phyloP scores from a whole-genome alignment of 257 asterid genomes.

The Lantana camara region DNA sequence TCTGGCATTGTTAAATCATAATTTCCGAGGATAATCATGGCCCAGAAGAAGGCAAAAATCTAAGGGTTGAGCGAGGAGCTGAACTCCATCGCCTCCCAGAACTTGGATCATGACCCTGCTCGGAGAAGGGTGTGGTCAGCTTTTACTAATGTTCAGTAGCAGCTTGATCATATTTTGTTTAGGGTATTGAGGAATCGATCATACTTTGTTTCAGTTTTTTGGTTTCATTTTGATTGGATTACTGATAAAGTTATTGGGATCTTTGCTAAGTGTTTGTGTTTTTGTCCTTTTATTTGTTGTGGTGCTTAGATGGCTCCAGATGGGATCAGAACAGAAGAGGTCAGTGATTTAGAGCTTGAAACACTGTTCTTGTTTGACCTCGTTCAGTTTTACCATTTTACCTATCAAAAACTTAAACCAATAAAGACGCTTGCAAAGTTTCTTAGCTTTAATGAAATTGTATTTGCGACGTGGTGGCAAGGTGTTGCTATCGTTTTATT shows the following conservation, averaged over 20 bases:
- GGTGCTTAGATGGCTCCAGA: constrained; percentile 75
- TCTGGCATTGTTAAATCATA: too few relatives aligned
- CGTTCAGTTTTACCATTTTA: constrained; percentile 86
- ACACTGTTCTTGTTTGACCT: constrained; percentile 28
- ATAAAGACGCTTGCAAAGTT: constrained; percentile 96
- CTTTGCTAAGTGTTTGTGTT: constrained; percentile 13
- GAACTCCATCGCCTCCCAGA: constrained; percentile 86
- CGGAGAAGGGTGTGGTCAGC: constrained; percentile 95
- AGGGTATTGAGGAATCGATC: constrained; percentile 46
- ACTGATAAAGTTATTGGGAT: background rate
- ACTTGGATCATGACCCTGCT: constrained; percentile 86
- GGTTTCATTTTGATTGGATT: background rate
- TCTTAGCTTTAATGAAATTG: constrained; percentile 94
- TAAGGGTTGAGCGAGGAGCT: constrained; percentile 78
- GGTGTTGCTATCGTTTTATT: too few relatives aligned
- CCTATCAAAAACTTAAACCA: constrained; percentile 62
- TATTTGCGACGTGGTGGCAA: too few relatives aligned
- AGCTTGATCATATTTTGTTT: constrained; percentile 85
- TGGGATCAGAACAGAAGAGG: constrained; percentile 96
- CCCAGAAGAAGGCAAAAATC: constrained; percentile 59
- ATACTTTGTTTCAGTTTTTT: too few relatives aligned
- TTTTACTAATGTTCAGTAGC: constrained; percentile 59
- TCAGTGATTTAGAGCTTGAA: constrained; percentile 29
- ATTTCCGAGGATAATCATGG: too few relatives aligned
- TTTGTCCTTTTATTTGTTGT: constrained; percentile 8